Evolutionary conservation across 345 rosid species (phyloP), one percentile per base, ranked within the genome.

Genomic region (Jatropha curcas): DNA sequence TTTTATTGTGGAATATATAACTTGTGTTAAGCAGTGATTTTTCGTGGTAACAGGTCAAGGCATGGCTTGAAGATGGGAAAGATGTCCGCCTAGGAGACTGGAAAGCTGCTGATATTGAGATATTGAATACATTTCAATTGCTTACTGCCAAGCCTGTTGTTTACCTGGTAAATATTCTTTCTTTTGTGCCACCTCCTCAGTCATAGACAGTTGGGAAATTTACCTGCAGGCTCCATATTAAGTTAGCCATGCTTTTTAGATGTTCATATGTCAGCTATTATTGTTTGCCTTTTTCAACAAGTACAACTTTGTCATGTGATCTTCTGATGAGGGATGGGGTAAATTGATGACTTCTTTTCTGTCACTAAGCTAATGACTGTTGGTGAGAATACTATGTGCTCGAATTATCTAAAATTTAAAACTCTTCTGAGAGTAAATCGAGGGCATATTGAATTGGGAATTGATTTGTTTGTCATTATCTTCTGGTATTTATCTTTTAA

Each of bases 131-230:
- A 53, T 95, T 95, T 82, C 97, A 95, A 67, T 79, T 95, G 94
- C 98, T 95, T 67, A 86, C 96, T 30, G 99, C 98, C 59, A 95
- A 95, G 84, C 96, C 97, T 50, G 96, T 95, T 70, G 99, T 92
- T 82, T 95, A 95, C 88, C 80, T 95, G 90, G 99, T 95, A 64
- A 77, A 85, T 57, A 14, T 71, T 60, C 24, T 45, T 46, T 53
- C 48, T 24, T 46, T 59, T 4, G n/a, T 24, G 19, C 7, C 37
- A n/a, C 11, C 10, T 63, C 19, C 71, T 34, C 5, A 1, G 9
- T 62, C 2, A 33, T n/a, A n/a, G n/a, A n/a, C 35, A 51, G 37
- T 34, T 16, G 24, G 59, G 25, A 20, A 9, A 73, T 33, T 43
- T 48, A 16, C 16, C 12, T 39, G 72, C 65, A 17, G 33, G 56